phyloP scores from a whole-genome alignment of 2,329 filamentous ascomycete species.

The Cryphonectria naterciae region DNA sequence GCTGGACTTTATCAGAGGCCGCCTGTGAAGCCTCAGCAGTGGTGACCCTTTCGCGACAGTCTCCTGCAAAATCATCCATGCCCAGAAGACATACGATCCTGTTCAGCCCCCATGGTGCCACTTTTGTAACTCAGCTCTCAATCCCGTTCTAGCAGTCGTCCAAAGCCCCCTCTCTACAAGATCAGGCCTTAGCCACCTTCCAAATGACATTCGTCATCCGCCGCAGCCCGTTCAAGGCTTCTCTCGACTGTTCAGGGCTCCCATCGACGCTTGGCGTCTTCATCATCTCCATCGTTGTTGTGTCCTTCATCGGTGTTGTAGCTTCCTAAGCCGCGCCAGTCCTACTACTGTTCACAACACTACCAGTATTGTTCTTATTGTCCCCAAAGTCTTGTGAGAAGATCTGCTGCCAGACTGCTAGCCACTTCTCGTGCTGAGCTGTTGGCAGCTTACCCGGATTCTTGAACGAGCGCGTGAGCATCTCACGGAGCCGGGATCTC shows the following conservation, averaged over 20 bases:
- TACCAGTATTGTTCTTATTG: slow-evolving; percentile 23
- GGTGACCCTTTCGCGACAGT: background rate
- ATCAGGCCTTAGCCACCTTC: slow-evolving; percentile 15
- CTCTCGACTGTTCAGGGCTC: slow-evolving; percentile 2
- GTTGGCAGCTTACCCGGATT: slow-evolving; percentile 65
- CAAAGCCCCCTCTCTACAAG: background rate
- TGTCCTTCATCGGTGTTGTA: slow-evolving; percentile 5
- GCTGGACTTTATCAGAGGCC: background rate
- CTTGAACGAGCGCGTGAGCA: slow-evolving; percentile 73
- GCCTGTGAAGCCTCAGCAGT: background rate
- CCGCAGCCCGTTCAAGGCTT: background rate
- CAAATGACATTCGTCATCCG: slow-evolving; percentile 23
- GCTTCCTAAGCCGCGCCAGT: slow-evolving; percentile 24
- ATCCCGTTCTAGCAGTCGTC: background rate
- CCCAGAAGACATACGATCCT: background rate
- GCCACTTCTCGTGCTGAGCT: slow-evolving; percentile 72
- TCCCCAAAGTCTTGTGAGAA: slow-evolving; percentile 58
- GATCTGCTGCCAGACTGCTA: slow-evolving; percentile 74
- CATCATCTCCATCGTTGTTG: slow-evolving; percentile 7
- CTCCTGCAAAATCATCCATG: background rate
- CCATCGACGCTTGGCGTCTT: slow-evolving; percentile 6
- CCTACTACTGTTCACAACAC: slow-evolving; percentile 1
- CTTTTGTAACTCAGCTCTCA: background rate
- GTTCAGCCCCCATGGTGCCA: background rate
- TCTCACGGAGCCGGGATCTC: slow-evolving; percentile 72